Conservation (phyloP, 441 rosid species). For the Omphalea diandra region DNA sequence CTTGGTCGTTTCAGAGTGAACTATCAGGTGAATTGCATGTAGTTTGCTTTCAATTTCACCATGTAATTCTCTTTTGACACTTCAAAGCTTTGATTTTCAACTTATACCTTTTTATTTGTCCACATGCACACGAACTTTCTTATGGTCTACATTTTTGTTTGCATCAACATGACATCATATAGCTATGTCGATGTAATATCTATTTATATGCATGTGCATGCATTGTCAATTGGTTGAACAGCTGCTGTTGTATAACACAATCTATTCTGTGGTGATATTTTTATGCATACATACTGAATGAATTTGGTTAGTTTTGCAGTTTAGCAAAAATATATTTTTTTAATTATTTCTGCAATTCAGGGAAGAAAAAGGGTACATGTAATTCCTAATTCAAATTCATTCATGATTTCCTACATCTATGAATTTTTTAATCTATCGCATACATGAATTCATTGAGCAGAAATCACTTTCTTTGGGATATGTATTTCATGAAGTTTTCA, state of each 20-base stretch:
- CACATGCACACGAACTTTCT: neutral
- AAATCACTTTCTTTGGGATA: neutral
- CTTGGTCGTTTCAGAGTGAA: constrained; percentile 96
- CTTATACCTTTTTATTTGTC: constrained; percentile 5
- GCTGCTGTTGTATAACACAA: neutral
- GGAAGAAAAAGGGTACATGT: neutral
- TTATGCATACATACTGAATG: neutral
- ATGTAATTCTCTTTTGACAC: neutral
- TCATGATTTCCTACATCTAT: too few relatives aligned
- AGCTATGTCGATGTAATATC: neutral
- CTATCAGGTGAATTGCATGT: constrained; percentile 70
- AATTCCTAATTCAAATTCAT: neutral
- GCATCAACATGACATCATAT: neutral
- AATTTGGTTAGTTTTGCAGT: neutral
- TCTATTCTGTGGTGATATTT: neutral
- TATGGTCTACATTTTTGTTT: neutral
- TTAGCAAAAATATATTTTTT: neutral
- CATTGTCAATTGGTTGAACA: neutral
- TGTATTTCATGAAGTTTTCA: neutral
- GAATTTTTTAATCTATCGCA: too few relatives aligned
- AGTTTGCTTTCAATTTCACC: neutral
- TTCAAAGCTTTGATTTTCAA: neutral
- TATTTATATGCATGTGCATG: neutral
- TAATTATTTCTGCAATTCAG: neutral
- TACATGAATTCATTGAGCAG: neutral